Evolutionary conservation across 2,329 filamentous ascomycete genomes (phyloP).

Genomic region (Tothia fuscella): DNA sequence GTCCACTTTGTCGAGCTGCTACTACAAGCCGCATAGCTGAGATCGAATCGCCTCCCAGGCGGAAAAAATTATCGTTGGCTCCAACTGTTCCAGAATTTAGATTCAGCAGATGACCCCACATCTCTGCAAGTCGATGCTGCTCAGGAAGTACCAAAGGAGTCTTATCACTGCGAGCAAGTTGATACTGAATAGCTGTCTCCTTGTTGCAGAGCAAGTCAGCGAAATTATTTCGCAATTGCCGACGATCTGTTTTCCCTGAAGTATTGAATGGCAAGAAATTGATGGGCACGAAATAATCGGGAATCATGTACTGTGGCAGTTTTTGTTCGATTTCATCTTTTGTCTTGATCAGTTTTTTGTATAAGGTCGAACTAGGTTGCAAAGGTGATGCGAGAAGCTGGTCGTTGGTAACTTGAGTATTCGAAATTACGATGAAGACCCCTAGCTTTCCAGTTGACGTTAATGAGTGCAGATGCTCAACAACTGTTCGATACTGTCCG

Average conservation of each 20-base stretch:
- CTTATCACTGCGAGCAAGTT: conserved; percentile 46
- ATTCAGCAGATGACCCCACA: not conserved
- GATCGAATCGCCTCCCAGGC: conserved; percentile 35
- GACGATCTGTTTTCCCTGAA: conserved; percentile 81
- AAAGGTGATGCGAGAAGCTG: not conserved
- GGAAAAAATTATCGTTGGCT: conserved; percentile 28
- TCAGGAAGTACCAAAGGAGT: conserved; percentile 23
- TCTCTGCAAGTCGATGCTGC: not conserved
- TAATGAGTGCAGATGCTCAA: no score
- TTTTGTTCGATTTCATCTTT: not conserved
- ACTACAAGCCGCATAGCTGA: conserved; percentile 33
- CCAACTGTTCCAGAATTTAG: not conserved
- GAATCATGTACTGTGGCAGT: conserved; percentile 76
- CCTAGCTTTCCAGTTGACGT: no score
- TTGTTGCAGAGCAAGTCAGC: no score
- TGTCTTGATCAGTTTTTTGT: not conserved
- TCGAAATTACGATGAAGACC: no score
- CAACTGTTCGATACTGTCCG: no score
- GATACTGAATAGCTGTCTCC: conserved; percentile 25
- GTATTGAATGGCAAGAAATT: conserved; percentile 64
- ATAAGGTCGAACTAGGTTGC: not conserved
- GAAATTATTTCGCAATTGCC: conserved; percentile 42
- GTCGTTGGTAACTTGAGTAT: not conserved
- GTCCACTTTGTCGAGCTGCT: conserved; percentile 22
- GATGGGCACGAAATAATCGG: conserved; percentile 66